Conservation (phyloP, 2,329 filamentous ascomycete species). For the Hansfordia pulvinata region DNA sequence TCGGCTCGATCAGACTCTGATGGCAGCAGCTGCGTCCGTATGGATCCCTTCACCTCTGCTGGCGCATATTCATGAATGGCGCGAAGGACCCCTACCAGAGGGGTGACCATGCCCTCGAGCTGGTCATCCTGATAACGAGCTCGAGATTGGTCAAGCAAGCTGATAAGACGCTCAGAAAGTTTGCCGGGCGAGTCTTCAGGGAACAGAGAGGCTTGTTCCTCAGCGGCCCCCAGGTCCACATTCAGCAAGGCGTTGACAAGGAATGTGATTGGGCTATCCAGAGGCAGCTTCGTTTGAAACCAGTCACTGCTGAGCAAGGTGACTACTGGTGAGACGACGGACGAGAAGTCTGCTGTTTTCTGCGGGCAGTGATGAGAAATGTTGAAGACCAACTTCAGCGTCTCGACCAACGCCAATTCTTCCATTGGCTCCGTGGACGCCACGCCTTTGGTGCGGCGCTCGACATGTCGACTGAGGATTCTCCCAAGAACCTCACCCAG, state of each 20-base stretch:
- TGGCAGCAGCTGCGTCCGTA: slow-evolving; percentile 61
- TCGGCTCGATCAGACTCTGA: slow-evolving; percentile 61
- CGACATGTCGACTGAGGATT: slow-evolving; percentile 59
- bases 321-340: slow-evolving; percentile 56
- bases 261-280: slow-evolving; percentile 58
- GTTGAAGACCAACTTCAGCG: slow-evolving; percentile 81
- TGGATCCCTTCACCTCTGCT: slow-evolving; percentile 41
- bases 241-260: slow-evolving; percentile 75
- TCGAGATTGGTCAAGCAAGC: slow-evolving; percentile 55
- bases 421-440: slow-evolving; percentile 43
- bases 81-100: slow-evolving; percentile 61
- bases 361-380: slow-evolving; percentile 62
- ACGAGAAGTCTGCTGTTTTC: slow-evolving; percentile 46
- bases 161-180: slow-evolving; percentile 51
- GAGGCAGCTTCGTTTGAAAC: slow-evolving; percentile 46
- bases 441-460: slow-evolving; percentile 18
- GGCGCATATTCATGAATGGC: slow-evolving; percentile 59
- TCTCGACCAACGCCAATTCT: slow-evolving; percentile 71
- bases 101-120: slow-evolving; percentile 58
- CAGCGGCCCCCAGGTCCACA: slow-evolving; percentile 50
- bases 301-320: slow-evolving; percentile 50
- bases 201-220: slow-evolving; percentile 45
- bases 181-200: slow-evolving; percentile 45
- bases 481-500: slow-evolving; percentile 55
- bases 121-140: slow-evolving; percentile 50